Evolutionary conservation across 306 rosid genomes (phyloP).

Genomic region (Betula pendula): DNA sequence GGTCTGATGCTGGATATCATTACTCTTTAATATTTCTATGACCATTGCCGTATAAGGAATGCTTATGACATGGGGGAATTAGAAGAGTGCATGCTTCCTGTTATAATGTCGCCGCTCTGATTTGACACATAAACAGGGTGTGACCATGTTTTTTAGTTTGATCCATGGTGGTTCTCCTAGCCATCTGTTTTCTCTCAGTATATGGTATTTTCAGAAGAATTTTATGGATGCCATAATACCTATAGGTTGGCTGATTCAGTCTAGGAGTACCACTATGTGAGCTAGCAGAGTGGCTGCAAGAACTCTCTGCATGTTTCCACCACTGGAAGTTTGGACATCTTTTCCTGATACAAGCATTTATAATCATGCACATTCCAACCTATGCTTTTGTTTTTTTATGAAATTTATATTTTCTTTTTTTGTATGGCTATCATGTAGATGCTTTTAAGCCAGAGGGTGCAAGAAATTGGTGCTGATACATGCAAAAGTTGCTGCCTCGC

Average conservation of each 20-base stretch:
- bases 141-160: not conserved
- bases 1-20: slow-evolving; percentile 46
- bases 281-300: slow-evolving; percentile 2
- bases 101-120: not conserved
- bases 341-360: not conserved
- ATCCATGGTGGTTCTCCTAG: slow-evolving; percentile 6
- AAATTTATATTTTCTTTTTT: slow-evolving; percentile 19
- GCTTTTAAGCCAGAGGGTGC: slow-evolving; percentile 98
- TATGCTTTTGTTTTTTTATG: slow-evolving; percentile 16
- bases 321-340: not conserved
- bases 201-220: not conserved
- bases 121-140: not conserved
- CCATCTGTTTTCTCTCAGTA: not conserved
- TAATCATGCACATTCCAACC: not conserved
- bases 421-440: slow-evolving; percentile 49
- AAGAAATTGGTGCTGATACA: slow-evolving; percentile 89
- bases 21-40: slow-evolving; percentile 4
- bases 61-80: slow-evolving; percentile 1
- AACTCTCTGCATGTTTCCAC: not conserved
- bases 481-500: slow-evolving; percentile 85
- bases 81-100: not conserved
- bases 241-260: not conserved
- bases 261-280: not conserved
- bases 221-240: slow-evolving; percentile 3
- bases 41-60: not conserved